phyloP scores from a whole-genome alignment of 306 rosid genomes.

The Datisca glomerata region DNA sequence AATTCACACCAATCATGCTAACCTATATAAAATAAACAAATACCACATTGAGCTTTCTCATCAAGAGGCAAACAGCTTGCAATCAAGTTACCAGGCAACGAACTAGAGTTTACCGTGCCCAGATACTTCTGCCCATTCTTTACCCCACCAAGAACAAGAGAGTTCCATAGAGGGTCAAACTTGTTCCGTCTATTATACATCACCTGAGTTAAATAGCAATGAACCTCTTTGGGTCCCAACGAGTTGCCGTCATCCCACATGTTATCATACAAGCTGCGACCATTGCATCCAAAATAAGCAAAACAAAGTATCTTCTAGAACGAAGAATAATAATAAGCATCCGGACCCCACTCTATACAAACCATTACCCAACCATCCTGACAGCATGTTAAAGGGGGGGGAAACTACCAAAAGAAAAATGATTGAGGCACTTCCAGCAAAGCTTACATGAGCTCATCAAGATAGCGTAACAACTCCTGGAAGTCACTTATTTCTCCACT shows the following conservation, averaged over 20 bases:
- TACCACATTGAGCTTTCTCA: constrained; percentile 7
- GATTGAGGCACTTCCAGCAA: no score
- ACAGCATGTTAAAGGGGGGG: not conserved
- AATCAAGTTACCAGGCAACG: constrained; percentile 3
- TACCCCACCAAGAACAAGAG: constrained; percentile 52
- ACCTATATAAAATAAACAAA: constrained; percentile 34
- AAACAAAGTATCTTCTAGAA: not conserved
- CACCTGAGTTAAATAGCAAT: constrained; percentile 42
- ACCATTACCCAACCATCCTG: not conserved
- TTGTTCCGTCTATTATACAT: constrained; percentile 63
- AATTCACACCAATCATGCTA: constrained; percentile 84
- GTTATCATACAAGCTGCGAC: constrained; percentile 66
- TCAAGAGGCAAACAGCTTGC: constrained; percentile 2
- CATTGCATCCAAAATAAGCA: constrained; percentile 8
- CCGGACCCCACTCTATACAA: not conserved
- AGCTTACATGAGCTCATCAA: constrained; percentile 79
- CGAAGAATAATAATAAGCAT: not conserved
- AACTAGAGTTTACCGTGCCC: constrained; percentile 44
- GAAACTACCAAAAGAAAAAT: no score
- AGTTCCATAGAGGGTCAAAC: constrained; percentile 51
- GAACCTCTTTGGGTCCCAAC: constrained; percentile 54
- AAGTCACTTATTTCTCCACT: constrained; percentile 97
- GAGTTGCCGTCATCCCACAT: constrained; percentile 79
- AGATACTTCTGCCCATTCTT: constrained; percentile 49
- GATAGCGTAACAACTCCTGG: constrained; percentile 66